A percentile compares a stretch with the other conserved stretches of the same genome.
These are phyloP conservation scores for Claviceps capensis DNA, from an alignment of 2,329 filamentous ascomycete species.

Conservation along the genomic window DNA sequence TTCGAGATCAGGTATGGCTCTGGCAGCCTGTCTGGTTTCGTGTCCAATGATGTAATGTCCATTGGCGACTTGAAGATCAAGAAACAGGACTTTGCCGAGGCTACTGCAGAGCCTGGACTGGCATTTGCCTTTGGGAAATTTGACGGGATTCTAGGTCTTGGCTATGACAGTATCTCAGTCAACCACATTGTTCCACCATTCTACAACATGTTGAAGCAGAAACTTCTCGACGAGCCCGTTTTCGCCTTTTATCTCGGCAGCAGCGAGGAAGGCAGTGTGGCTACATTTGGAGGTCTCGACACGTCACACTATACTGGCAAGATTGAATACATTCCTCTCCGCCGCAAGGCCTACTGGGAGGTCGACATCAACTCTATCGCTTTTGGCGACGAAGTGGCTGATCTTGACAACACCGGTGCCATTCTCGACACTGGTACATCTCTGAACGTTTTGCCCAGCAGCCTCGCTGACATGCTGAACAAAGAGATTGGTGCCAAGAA, in stretches of 20 bases:
- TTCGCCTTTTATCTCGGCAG: constrained; percentile 94
- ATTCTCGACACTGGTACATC: constrained; percentile 98
- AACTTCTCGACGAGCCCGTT: constrained; percentile 76
- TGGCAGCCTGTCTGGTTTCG: constrained; percentile 81
- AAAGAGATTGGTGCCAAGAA: constrained; percentile 97
- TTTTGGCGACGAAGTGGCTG: constrained; percentile 72
- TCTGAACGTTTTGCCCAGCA: constrained; percentile 83
- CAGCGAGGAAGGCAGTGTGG: constrained; percentile 63
- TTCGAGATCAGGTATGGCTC: constrained; percentile 96
- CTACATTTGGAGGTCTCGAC: constrained; percentile 80
- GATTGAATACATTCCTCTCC: constrained; percentile 83
- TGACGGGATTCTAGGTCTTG: constrained; percentile 90
- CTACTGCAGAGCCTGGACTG: constrained; percentile 86
- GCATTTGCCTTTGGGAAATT: constrained; percentile 97
- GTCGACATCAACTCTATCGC: constrained; percentile 88
- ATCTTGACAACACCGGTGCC: constrained; percentile 87
- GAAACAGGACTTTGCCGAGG: constrained; percentile 90
- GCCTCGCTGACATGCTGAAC: constrained; percentile 92
- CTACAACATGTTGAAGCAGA: constrained; percentile 89
- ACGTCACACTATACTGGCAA: constrained; percentile 70
- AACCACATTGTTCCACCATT: constrained; percentile 91
- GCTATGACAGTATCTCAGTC: constrained; percentile 92
- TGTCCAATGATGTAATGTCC: constrained; percentile 73
- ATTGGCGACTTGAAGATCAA: constrained; percentile 86
- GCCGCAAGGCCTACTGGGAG: constrained; percentile 99